Base-by-base conservation (phyloP, 345 rosid genomes). In the Salix arbutifolia region DNA sequence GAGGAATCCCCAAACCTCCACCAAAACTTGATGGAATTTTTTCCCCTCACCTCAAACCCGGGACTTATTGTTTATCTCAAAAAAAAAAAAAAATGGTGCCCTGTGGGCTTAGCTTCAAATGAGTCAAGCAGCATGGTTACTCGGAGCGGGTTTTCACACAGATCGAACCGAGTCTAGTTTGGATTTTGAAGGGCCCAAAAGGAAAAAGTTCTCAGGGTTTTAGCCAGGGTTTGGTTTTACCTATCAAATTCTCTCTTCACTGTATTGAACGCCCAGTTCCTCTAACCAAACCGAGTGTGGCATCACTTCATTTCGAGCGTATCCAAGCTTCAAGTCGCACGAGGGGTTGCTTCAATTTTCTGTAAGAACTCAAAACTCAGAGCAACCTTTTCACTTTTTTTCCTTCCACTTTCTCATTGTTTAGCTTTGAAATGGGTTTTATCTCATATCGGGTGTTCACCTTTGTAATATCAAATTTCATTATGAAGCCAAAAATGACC, bases 401-500 rank as follows among this genome's bases (percentile, higher is more conserved):
- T 2, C 23, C 14, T 35, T 35, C 23, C 62, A n/a, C 6, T 56
- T 23, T 58, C 64, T 58, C 28, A 58, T 58, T n/a, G 25, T 58
- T 58, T 23, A 58, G 26, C 64, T 58, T 3, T 23, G 70, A 7
- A 33, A 21, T 19, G 10, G 48, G 68, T 30, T 65, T 61, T 38
- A 8, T 48, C 14, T 73, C 16, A 17, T 58, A 17, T 6, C 40
- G n/a, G 1, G 4, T 18, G 42, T 37, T 3, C 17, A 2, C 44
- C 50, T 68, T 19, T 9, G 53, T 40, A 1, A 25, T 58, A 69
- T 23, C 12, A n/a, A 17, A 38, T 33, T 56, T 18, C 31, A 18
- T 66, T 8, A 13, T 26, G 12, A 44, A 67, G 50, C 46, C 65
- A 31, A 58, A 46, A 72, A 83, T 70, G 79, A 67, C 78, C 30